Evolutionary conservation across 139 green algal genomes (phyloP), one percentile per base, ranked within the genome.

Genomic region (Picochlorum costavermella): DNA sequence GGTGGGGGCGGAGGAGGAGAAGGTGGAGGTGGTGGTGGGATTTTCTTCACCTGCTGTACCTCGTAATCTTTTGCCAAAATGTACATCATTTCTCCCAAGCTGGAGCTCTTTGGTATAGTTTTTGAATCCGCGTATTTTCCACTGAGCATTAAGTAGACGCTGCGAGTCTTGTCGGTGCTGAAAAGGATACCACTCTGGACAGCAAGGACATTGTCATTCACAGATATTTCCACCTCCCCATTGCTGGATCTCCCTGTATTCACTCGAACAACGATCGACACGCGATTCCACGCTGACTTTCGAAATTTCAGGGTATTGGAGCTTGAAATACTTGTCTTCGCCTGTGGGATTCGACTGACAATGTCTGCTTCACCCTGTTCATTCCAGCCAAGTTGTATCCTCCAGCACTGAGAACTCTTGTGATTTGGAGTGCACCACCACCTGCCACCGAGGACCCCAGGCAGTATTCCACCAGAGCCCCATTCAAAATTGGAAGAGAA

Each of bases 161-260:
- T 51, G 3, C 20, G 58, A 30, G 20, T 17, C 58, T 20, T 49
- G 12, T 14, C 25, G n/a, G 25, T 5, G 8, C 58, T 50, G 23
- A 64, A 64, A n/a, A 64, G 20, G n/a, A 64, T 6, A 17, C 43
- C 58, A 30, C 17, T 17, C 12, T 17, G 16, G 5, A 17, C 6
- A 14, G 56, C 17, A 51, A 64, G n/a, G 6, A 44, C 23, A 8
- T 49, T 58, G 25, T 25, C 58, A 51, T 64, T 64, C n/a, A 64
- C 58, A 6, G n/a, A 30, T 25, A 64, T 30, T 14, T 30, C n/a
- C 14, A 64, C n/a, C 56, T 17, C n/a, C 8, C 58, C 58, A 51
- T 64, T 51, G 0, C 25, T 48, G 14, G n/a, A 49, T 33, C 23
- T 30, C 4, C n/a, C 12, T 17, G n/a, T 64, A 30, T 64, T 64